These are phyloP conservation scores for Curvularia verruculosa DNA, from an alignment of 2,329 filamentous ascomycete genomes.

Conservation along the genomic window DNA sequence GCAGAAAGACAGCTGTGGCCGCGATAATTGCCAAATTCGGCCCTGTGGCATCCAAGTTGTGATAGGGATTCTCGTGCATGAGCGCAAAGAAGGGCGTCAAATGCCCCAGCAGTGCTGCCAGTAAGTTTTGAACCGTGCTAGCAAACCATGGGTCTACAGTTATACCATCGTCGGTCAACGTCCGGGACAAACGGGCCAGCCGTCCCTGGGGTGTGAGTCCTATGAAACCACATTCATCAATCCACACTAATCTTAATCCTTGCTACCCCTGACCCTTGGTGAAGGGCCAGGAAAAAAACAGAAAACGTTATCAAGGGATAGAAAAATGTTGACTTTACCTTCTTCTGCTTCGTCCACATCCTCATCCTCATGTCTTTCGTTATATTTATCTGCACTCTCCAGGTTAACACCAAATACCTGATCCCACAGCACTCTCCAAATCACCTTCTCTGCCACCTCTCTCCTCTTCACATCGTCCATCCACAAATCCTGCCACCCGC, in stretches of 20 bases:
- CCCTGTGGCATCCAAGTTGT: neutral
- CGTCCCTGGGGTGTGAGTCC: no score
- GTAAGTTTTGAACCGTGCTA: neutral
- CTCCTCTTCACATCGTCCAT: constrained; percentile 20
- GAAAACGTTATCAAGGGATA: no score
- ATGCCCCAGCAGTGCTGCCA: neutral
- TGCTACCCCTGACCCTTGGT: no score
- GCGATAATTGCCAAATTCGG: no score
- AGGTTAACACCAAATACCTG: constrained; percentile 30
- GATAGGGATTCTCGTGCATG: neutral
- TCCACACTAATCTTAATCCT: no score
- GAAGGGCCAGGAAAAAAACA: no score
- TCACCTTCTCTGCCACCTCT: constrained; percentile 33
- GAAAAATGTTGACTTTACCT: no score
- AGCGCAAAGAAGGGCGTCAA: neutral
- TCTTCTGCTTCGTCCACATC: constrained; percentile 20
- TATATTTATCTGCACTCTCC: no score
- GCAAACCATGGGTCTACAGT: no score
- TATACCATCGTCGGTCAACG: neutral
- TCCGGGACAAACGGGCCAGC: no score
- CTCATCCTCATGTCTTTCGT: constrained; percentile 4
- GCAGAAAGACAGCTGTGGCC: no score
- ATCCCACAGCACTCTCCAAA: constrained; percentile 41
- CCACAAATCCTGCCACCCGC: constrained; percentile 39
- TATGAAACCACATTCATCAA: no score